Conservation (phyloP, 2,329 filamentous ascomycete genomes). For the Penicillium janthinellum region DNA sequence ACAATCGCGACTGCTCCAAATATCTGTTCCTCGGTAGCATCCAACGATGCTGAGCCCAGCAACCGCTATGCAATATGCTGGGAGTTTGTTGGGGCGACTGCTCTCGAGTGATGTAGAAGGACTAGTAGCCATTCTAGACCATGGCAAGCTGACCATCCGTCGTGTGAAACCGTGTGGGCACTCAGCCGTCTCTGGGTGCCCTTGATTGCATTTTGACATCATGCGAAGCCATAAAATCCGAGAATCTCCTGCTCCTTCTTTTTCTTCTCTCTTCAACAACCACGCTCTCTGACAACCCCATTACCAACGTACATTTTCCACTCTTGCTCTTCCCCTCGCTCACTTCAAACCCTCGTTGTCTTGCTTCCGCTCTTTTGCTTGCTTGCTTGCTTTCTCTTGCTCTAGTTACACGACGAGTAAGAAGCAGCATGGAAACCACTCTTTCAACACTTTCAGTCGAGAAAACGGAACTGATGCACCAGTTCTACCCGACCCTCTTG, state of each 20-base stretch:
- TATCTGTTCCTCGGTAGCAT: slow-evolving; percentile 17
- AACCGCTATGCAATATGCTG: slow-evolving; percentile 37
- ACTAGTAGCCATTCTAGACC: neutral
- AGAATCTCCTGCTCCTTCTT: neutral
- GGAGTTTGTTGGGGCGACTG: slow-evolving; percentile 41
- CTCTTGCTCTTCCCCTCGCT: slow-evolving; percentile 1
- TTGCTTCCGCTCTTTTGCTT: neutral
- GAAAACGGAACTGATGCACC: neutral
- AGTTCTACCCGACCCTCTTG: neutral
- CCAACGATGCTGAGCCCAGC: slow-evolving; percentile 3
- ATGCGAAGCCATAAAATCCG: neutral
- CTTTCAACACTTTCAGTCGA: neutral
- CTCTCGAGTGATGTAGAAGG: slow-evolving; percentile 16
- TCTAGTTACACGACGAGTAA: neutral
- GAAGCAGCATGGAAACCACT: neutral
- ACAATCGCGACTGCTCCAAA: slow-evolving; percentile 27
- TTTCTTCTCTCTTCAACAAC: neutral
- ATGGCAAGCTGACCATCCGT: neutral
- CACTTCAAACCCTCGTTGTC: neutral
- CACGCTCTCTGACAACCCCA: neutral
- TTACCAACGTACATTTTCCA: neutral
- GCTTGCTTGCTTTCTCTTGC: neutral
- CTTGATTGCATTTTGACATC: slow-evolving; percentile 2
- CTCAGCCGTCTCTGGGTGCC: neutral
- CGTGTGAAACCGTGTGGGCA: neutral